Evolutionary conservation across 495 filamentous ascomycete genomes (phyloP), one percentile per base, ranked within the genome.

Genomic region (Delitschia confertaspora): DNA sequence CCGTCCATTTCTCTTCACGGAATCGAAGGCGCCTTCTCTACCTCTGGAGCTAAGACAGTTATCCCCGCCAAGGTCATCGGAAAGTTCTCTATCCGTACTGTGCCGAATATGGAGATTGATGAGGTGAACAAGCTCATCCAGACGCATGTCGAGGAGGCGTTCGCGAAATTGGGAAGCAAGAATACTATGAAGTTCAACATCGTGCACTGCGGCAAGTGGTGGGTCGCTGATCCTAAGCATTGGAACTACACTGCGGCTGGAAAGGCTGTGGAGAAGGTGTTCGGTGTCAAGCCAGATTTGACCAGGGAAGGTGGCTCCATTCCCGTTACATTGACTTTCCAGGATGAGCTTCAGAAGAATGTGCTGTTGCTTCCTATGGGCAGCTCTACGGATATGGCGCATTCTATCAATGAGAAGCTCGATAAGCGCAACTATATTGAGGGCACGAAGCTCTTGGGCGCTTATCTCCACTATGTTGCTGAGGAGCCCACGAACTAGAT

Each of bases 271-370:
- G 77, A 94, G 68, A 74, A 82, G 30, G 93, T 99, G 17, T 99
- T 86, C 68, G 83, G 83, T 14, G 79, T 91, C 33, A 75, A 88
- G 65, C 91, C 91, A 16, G 91, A 99, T 66, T 78, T 96, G 69
- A 99, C 91, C 24, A 75, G 91, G 33, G 91, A 99, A 68, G 91
- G 91, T 63, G 91, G 91, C 36, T 88, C 85, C 64, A 98, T 98
- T 57, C 91, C 91, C 0, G 84, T 99, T 23, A 96, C 91, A 7
- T 68, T 99, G 60, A 95, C 87, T 6, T 96, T 99, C 60, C 89
- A 99, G 70, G 78, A 96, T 68, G 86, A 88, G 14, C 95, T 88
- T n/a, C 85, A 86, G 49, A 99, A 99, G 77, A 99, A 95, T 61
- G 88, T 96, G 29, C 65, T 99, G 44, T 70, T 99, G 43, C 64